Percentiles rank a stretch among this genome's conserved stretches.
Conservation (phyloP, 208 protist genomes). For the Trypanosoma platydactyli region DNA sequence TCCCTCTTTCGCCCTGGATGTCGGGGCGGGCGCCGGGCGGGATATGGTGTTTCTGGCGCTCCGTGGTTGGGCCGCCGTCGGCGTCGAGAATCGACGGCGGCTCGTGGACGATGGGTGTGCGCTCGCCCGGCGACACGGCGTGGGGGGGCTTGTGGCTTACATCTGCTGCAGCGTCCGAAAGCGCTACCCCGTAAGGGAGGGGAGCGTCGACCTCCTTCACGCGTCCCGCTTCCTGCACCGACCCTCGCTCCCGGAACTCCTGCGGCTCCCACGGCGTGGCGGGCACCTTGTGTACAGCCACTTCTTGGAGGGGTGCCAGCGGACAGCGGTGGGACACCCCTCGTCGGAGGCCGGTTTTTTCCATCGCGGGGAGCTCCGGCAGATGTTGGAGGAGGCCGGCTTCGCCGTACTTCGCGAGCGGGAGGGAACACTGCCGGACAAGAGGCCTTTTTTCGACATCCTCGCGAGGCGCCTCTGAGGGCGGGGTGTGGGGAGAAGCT, state of each 20-base stretch:
- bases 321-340: conserved; percentile 34
- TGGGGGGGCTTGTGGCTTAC: not conserved
- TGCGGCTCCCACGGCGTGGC: conserved; percentile 23
- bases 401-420: conserved; percentile 25
- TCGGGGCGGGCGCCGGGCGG: conserved; percentile 41
- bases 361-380: conserved; percentile 35
- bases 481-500: too few species aligned
- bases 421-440: conserved; percentile 29
- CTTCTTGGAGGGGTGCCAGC: conserved; percentile 52
- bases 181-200: conserved; percentile 19
- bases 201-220: conserved; percentile 41
- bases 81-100: conserved; percentile 41
- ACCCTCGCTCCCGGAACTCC: conserved; percentile 22
- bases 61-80: conserved; percentile 46
- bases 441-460: conserved; percentile 29
- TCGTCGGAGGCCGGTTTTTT: conserved; percentile 38
- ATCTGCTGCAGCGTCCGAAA: conserved; percentile 25
- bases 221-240: conserved; percentile 58
- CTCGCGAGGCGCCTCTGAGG: conserved; percentile 13
- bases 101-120: conserved; percentile 25
- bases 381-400: conserved; percentile 16
- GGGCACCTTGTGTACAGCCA: conserved; percentile 55
- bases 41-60: conserved; percentile 48
- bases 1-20: conserved; percentile 33
- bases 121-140: conserved; percentile 15